These are phyloP conservation scores for Mycena leptocephala DNA, from an alignment of 768 basidiomycete species.

Conservation along the genomic window DNA sequence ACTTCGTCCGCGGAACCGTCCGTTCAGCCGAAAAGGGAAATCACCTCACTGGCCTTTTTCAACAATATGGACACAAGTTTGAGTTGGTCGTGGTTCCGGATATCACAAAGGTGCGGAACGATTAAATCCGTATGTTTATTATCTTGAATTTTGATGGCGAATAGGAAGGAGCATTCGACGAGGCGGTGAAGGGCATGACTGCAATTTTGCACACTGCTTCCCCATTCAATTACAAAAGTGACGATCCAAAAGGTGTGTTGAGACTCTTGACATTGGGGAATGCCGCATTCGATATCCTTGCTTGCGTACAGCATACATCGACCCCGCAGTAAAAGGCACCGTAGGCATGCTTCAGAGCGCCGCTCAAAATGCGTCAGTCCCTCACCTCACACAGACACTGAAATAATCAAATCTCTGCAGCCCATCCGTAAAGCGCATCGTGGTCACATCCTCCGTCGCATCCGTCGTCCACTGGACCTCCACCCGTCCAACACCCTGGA, in stretches of 20 bases:
- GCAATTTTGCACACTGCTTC: constrained; percentile 82
- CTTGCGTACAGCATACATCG: constrained; percentile 6
- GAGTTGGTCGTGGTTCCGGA: constrained; percentile 82
- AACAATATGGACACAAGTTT: constrained; percentile 69
- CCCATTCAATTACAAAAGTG: constrained; percentile 65
- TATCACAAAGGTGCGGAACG: constrained; percentile 59
- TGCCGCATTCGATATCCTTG: not conserved
- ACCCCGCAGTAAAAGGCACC: constrained; percentile 8
- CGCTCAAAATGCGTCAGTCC: constrained; percentile 5
- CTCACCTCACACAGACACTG: not conserved
- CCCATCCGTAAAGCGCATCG: not conserved
- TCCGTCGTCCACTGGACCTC: not conserved
- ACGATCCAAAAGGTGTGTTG: constrained; percentile 58
- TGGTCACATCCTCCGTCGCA: not conserved
- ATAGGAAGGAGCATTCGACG: constrained; percentile 82
- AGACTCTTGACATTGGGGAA: not conserved
- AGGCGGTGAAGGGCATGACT: constrained; percentile 83
- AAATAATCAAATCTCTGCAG: not conserved
- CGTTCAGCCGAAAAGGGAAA: constrained; percentile 73
- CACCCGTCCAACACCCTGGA: not conserved
- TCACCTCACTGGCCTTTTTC: constrained; percentile 70
- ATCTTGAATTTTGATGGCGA: not conserved
- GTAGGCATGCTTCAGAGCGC: not conserved
- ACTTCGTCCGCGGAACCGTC: constrained; percentile 77
- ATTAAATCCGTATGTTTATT: not conserved